Evolutionary conservation across 805 yeast species (phyloP).

Genomic region (Lipomyces kockii): DNA sequence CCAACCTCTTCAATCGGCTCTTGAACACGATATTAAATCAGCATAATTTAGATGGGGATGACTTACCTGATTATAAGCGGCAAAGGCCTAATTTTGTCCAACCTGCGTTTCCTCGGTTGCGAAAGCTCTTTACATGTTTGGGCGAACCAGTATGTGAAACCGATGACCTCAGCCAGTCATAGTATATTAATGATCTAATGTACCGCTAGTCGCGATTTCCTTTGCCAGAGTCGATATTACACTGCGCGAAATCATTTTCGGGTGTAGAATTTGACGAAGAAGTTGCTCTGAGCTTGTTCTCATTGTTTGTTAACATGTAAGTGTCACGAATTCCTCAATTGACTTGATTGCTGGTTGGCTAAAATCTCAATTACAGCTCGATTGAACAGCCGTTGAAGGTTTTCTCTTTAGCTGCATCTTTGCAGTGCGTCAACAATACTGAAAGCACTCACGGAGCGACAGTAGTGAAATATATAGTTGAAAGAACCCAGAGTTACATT

Average conservation of each 20-base stretch:
- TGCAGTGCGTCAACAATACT: conserved; percentile 67
- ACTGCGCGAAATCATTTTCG: conserved; percentile 13
- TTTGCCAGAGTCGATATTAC: conserved; percentile 16
- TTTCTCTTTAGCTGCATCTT: conserved; percentile 67
- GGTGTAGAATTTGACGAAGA: conserved; percentile 15
- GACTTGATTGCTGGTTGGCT: not conserved
- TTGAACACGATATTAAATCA: conserved; percentile 1
- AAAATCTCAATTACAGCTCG: conserved; percentile 11
- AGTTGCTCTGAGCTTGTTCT: conserved; percentile 7
- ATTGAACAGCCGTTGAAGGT: conserved; percentile 92
- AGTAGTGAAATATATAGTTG: conserved; percentile 70
- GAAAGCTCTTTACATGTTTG: conserved; percentile 22
- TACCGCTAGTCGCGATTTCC: conserved; percentile 17
- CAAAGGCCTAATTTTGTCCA: conserved; percentile 8
- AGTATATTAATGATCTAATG: not conserved
- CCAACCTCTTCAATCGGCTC: not conserved
- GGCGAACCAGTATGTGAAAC: conserved; percentile 32
- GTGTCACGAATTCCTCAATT: not conserved
- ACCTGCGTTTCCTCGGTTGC: conserved; percentile 19
- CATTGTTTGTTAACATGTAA: conserved; percentile 19
- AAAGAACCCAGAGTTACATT: conserved; percentile 62
- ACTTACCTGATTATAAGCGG: conserved; percentile 19
- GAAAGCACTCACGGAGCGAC: conserved; percentile 69
- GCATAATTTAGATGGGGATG: conserved; percentile 9
- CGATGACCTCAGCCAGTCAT: not conserved